phyloP scores from a whole-genome alignment of 495 filamentous ascomycete species.

The Penicillium paxilli region DNA sequence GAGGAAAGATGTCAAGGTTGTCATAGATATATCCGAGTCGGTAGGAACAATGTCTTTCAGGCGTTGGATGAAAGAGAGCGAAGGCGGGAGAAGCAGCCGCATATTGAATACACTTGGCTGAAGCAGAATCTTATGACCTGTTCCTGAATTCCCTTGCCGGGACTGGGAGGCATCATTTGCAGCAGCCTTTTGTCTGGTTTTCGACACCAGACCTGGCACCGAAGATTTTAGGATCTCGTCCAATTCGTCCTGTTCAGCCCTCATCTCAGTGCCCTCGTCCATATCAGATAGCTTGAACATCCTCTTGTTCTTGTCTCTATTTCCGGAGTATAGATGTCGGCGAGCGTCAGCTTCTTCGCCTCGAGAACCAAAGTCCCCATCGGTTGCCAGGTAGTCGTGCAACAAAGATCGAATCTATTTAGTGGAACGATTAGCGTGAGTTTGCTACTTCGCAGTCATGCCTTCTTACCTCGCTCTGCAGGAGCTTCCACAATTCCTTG shows the following conservation, averaged over 20 bases:
- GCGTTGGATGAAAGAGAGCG: constrained; percentile 85
- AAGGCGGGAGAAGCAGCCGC: constrained; percentile 89
- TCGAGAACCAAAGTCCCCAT: constrained; percentile 61
- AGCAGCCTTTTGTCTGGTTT: constrained; percentile 53
- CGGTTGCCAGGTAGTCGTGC: constrained; percentile 96
- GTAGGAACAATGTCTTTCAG: constrained; percentile 89
- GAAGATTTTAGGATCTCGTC: constrained; percentile 87
- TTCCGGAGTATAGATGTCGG: constrained; percentile 58
- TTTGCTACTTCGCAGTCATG: background rate
- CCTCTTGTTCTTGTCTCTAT: constrained; percentile 71
- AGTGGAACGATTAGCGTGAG: constrained; percentile 8
- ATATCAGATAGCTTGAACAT: constrained; percentile 89
- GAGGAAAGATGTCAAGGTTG: constrained; percentile 89
- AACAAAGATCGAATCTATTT: constrained; percentile 83
- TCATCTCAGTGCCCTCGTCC: constrained; percentile 71
- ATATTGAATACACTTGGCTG: constrained; percentile 99
- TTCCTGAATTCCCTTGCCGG: constrained; percentile 55
- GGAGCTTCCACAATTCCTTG: constrained; percentile 91
- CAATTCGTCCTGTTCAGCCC: constrained; percentile 83
- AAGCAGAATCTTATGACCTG: constrained; percentile 82
- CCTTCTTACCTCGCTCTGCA: constrained; percentile 65
- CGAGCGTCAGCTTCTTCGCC: constrained; percentile 47
- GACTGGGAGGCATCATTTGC: constrained; percentile 37
- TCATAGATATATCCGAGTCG: constrained; percentile 77
- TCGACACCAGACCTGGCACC: constrained; percentile 88